Evolutionary conservation across 2,329 filamentous ascomycete genomes (phyloP), one percentile per base, ranked within the genome.

Genomic region (Stemphylium beticola): DNA sequence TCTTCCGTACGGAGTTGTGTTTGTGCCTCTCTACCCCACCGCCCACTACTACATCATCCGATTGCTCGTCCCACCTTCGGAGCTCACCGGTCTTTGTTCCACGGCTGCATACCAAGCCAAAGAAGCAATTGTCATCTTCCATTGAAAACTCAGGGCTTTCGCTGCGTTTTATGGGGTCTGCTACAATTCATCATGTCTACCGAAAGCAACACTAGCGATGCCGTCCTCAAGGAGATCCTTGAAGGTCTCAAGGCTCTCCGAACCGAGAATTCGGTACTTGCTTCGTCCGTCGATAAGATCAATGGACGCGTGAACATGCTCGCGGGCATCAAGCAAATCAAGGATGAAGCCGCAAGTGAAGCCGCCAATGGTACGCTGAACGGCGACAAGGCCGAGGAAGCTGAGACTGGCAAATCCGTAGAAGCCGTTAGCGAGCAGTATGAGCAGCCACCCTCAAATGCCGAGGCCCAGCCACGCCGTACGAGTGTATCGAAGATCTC

Each of bases 241-340:
- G 73, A 78, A 36, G 79, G 80, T 36, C 71, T 88, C 52, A 83
- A 80, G 64, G 77, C 77, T n/a, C 72, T 88, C 55, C 81, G 85
- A 57, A 70, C 78, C 60, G 85, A 85, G 53, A 83, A 87, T 65
- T 74, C 77, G 38, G 76, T 81, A 34, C 79, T 88, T 39, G 77
- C 83, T 33, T 79, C 82, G 39, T 79, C 81, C 44, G 80, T 87
- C 37, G 84, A 87, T 71, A 79, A 80, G 38, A 85, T 87, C 73
- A 83, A 85, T 62, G 84, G 83, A 45, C 80, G 84, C 50, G 82
- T 88, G 55, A 87, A 87, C 68, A 81, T 84, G 41, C 76, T 87
- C 29, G 81, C 83, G 24, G 82, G 83, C 41, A 79, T 87, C 63
- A 85, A 85, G 72, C 79, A 83, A 61, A 75, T 85, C 29, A 77